A percentile compares a stretch with the other conserved stretches of the same genome.
Conservation (phyloP, 306 rosid species). For the Chamaecrista fasciculata region DNA sequence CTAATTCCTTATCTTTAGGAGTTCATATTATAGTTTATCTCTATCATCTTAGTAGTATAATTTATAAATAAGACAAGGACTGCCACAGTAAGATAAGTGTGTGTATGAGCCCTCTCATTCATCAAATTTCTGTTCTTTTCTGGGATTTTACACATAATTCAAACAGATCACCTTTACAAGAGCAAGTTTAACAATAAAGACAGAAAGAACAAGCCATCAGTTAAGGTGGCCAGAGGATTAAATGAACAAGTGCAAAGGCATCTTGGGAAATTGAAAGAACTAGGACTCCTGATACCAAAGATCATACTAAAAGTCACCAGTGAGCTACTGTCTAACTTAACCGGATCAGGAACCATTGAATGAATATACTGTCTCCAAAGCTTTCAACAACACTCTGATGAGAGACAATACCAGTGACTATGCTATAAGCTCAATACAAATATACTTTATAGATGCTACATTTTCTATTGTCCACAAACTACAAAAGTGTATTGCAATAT, state of each 20-base stretch:
- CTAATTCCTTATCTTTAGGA: too few relatives aligned
- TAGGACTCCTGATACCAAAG: not conserved
- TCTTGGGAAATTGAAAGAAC: not conserved
- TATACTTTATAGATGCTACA: not conserved
- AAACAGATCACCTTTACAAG: slow-evolving; percentile 11
- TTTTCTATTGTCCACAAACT: not conserved
- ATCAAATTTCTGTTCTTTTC: too few relatives aligned
- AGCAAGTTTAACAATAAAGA: not conserved
- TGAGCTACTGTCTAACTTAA: not conserved
- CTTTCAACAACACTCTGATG: not conserved
- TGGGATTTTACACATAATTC: not conserved
- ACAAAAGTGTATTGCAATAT: not conserved
- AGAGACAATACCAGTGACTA: not conserved
- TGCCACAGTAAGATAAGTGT: too few relatives aligned
- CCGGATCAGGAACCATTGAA: not conserved
- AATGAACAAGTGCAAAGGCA: slow-evolving; percentile 11
- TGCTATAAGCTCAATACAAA: not conserved
- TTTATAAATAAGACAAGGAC: too few relatives aligned
- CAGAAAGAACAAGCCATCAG: not conserved
- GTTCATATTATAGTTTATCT: too few relatives aligned
- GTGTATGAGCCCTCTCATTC: too few relatives aligned
- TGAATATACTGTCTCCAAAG: not conserved
- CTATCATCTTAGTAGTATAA: too few relatives aligned
- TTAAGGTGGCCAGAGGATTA: not conserved
- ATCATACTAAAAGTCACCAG: not conserved